Evolutionary conservation across 441 rosid species (phyloP), one percentile per base, ranked within the genome.

Genomic region (Erodium texanum): DNA sequence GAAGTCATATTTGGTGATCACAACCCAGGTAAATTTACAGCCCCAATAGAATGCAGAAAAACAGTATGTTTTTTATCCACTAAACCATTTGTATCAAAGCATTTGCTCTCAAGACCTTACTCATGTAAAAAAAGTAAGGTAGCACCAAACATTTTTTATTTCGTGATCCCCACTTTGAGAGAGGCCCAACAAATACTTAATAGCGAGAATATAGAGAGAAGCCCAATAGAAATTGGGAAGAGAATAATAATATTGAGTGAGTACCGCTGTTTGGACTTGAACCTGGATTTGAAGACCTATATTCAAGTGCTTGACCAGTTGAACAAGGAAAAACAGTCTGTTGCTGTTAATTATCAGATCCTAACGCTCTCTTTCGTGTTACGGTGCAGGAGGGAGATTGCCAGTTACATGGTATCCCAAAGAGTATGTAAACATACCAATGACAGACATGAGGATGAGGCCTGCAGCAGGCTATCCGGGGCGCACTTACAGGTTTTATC

Each of bases 361-460:
- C 19, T 24, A 10, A 22, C 64, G 62, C 66, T 7, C 19, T n/a
- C 20, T 14, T 19, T 15, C 8, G 20, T 71, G 62, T 69, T 72
- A 38, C 38, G 14, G 3, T 79, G 75, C 83, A 86, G 92, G 92
- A 59, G 94, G 92, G 64, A 89, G 92, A 79, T 68, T 93, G 76
- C 96, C 96, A 0, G 27, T 90, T 66, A 93, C 98, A 16, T 90
- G 96, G 95, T 93, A 93, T 76, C 97, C 97, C 0, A 82, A 83
- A 29, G 82, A 79, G 22, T 90, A 80, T 68, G 74, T 76, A 71
- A 73, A 82, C 56, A 81, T 93, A 36, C 82, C 89, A 43, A 89
- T 90, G 97, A 87, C 92, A n/a, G 93, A 93, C 74, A 90, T 89
- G 97, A 83, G 95, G 68, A 87, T 90, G 96, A 73, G 96, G 19